Percentiles rank a stretch among this genome's conserved stretches.
Conservation (phyloP, 345 rosid species). For the Corchorus olitorius region DNA sequence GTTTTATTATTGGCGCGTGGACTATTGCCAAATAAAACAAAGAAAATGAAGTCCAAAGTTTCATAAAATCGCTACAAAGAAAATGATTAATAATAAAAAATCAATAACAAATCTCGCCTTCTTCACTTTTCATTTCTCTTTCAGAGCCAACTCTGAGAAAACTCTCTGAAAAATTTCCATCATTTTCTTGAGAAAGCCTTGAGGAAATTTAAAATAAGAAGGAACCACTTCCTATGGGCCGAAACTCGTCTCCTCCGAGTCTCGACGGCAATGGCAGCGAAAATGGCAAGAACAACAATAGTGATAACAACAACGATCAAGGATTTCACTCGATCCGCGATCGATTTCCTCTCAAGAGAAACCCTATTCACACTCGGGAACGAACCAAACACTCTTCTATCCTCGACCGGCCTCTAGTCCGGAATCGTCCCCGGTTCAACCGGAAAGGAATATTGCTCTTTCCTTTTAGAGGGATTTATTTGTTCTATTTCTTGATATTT, state of each 20-base stretch:
- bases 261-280: constrained; percentile 41
- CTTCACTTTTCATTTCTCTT: constrained; percentile 22
- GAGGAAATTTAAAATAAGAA: not conserved
- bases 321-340: constrained; percentile 57
- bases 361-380: constrained; percentile 41
- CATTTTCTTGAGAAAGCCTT: constrained; percentile 18
- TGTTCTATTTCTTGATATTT: constrained; percentile 58
- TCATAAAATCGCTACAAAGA: not conserved
- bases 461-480: constrained; percentile 61
- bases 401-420: constrained; percentile 46
- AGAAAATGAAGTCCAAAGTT: not conserved
- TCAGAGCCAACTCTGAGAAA: constrained; percentile 28
- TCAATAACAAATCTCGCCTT: not conserved
- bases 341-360: constrained; percentile 65
- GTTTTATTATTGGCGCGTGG: constrained; percentile 15
- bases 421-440: constrained; percentile 45
- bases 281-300: constrained; percentile 23
- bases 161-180: constrained; percentile 29
- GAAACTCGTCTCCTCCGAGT: constrained; percentile 42
- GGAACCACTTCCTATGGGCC: constrained; percentile 43
- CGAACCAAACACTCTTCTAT: constrained; percentile 33
- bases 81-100: not conserved
- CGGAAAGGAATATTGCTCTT: constrained; percentile 62
- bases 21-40: not conserved
- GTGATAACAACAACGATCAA: constrained; percentile 29